Conservation (phyloP, 371 early-diverging fungal genomes). For the Funneliformis caledonium region DNA sequence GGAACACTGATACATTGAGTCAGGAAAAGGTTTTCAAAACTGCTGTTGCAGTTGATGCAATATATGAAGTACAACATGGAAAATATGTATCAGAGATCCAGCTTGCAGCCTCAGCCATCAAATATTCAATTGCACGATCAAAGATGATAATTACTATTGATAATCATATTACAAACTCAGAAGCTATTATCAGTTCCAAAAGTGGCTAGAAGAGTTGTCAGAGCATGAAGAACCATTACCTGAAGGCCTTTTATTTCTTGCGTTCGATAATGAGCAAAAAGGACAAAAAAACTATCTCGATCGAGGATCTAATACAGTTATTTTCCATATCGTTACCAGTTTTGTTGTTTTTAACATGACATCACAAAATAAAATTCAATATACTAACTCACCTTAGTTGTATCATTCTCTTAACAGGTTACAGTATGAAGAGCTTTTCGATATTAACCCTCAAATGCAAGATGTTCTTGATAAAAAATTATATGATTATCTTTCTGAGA, state of each 20-base stretch:
- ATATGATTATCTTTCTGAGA: slow-evolving; percentile 22
- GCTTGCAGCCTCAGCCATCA: slow-evolving; percentile 30
- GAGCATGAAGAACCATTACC: slow-evolving; percentile 21
- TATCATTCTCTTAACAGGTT: slow-evolving; percentile 16
- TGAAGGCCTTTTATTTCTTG: slow-evolving; percentile 33
- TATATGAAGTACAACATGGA: slow-evolving; percentile 14
- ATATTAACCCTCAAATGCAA: slow-evolving; percentile 28
- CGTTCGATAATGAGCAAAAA: slow-evolving; percentile 32
- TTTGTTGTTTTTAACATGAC: slow-evolving; percentile 28
- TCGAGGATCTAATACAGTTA: slow-evolving; percentile 11
- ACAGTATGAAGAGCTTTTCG: slow-evolving; percentile 32
- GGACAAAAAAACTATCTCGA: slow-evolving; percentile 34
- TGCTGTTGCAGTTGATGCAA: slow-evolving; percentile 11
- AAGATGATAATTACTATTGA: slow-evolving; percentile 20
- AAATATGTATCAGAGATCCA: slow-evolving; percentile 33
- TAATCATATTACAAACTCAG: slow-evolving; percentile 27
- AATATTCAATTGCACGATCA: slow-evolving; percentile 21
- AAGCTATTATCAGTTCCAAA: slow-evolving; percentile 14
- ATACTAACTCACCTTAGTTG: slow-evolving; percentile 25
- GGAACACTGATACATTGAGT: background rate
- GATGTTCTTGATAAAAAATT: slow-evolving; percentile 6
- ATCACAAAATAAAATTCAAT: slow-evolving; percentile 27
- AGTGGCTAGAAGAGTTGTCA: slow-evolving; percentile 13
- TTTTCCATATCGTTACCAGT: slow-evolving; percentile 35
- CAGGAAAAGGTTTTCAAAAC: slow-evolving; percentile 11